phyloP scores from a whole-genome alignment of 2,329 filamentous ascomycete species.

The Trichoderma aggressivum region DNA sequence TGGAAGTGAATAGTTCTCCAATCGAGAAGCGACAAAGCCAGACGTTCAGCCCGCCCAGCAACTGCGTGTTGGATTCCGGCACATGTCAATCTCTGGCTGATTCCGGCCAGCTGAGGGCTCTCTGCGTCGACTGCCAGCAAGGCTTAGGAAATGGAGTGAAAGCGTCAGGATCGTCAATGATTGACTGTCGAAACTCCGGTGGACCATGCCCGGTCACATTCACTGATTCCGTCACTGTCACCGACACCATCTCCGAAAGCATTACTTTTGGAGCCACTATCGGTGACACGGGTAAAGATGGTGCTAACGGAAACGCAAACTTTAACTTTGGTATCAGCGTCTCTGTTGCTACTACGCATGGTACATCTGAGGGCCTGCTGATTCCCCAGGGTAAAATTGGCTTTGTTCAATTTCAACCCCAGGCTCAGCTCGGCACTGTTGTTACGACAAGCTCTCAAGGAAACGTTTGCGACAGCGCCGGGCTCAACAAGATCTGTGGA shows the following conservation, averaged over 20 bases:
- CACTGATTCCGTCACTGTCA: constrained; percentile 7
- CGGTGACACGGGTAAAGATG: constrained; percentile 6
- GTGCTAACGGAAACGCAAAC: constrained; percentile 1
- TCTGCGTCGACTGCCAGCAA: constrained; percentile 14
- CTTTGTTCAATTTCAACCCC: constrained; percentile 16
- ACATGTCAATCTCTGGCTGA: constrained; percentile 16
- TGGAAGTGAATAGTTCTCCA: background rate
- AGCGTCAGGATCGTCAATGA: background rate
- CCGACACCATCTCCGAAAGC: constrained; percentile 7
- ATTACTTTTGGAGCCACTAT: constrained; percentile 15
- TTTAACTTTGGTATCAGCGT: constrained; percentile 13
- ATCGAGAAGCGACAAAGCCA: constrained; percentile 15
- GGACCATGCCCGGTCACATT: constrained; percentile 16
- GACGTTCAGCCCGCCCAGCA: constrained; percentile 2
- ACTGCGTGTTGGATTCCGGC: background rate
- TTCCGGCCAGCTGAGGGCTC: constrained; percentile 3
- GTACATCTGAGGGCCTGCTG: constrained; percentile 9
- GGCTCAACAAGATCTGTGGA: constrained; percentile 18
- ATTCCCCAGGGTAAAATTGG: constrained; percentile 14
- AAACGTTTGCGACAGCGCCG: constrained; percentile 6
- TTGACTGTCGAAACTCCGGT: constrained; percentile 11
- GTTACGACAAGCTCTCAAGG: constrained; percentile 3
- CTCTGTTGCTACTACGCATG: constrained; percentile 11
- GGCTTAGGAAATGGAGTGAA: constrained; percentile 14
- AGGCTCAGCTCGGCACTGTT: constrained; percentile 13